Conservation (phyloP, 2,329 filamentous ascomycete species). For the Aspergillus ochraceus region DNA sequence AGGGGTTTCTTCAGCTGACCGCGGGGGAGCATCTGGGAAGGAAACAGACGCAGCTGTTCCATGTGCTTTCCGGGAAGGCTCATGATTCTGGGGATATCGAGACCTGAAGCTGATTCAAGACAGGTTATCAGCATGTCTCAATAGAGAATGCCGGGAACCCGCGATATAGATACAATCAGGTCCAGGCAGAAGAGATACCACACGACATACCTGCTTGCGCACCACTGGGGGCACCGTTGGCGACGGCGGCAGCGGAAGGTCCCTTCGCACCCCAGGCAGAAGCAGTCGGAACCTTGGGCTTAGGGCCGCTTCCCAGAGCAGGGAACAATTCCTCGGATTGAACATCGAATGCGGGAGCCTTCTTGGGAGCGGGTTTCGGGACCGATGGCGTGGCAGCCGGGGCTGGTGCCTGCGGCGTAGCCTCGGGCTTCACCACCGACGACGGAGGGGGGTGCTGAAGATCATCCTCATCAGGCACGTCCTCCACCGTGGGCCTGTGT, state of each 20-base stretch:
- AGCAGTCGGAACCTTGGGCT: conserved; percentile 62
- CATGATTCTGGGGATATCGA: conserved; percentile 58
- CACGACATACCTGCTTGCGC: conserved; percentile 51
- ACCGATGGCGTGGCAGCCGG: conserved; percentile 34
- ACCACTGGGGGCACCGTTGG: conserved; percentile 57
- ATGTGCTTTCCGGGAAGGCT: conserved; percentile 79
- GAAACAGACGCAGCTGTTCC: conserved; percentile 72
- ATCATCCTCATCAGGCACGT: conserved; percentile 77
- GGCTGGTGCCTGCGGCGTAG: conserved; percentile 23
- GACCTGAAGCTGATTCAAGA: conserved; percentile 33
- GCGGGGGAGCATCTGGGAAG: conserved; percentile 73
- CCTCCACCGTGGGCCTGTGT: conserved; percentile 73
- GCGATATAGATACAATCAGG: not conserved
- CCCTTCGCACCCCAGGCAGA: conserved; percentile 76
- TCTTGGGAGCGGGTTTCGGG: conserved; percentile 41
- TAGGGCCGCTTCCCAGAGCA: conserved; percentile 73
- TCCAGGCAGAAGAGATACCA: not conserved
- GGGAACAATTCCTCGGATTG: conserved; percentile 91
- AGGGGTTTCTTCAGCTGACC: conserved; percentile 81
- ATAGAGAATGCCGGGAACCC: conserved; percentile 17
- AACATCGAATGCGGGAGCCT: conserved; percentile 66
- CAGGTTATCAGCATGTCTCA: conserved; percentile 31
- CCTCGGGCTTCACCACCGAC: conserved; percentile 33
- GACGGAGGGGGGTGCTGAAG: conserved; percentile 56
- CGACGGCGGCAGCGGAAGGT: conserved; percentile 38